Conservation (phyloP, 2,329 filamentous ascomycete genomes). For the Claviceps monticola region DNA sequence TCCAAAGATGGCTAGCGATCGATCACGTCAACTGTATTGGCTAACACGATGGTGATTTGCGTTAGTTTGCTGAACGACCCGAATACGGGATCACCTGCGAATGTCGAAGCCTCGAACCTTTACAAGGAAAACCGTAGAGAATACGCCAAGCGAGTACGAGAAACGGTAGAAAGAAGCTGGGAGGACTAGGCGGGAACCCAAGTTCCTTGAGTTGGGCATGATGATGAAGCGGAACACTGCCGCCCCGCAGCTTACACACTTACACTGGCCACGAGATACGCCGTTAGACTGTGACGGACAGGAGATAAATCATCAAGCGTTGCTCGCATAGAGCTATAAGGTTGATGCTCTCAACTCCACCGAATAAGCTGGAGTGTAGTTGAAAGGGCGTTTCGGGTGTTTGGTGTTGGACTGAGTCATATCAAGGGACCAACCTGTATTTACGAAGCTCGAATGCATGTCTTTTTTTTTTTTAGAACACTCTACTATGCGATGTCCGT, state of each 20-base stretch:
- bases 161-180: slow-evolving; percentile 99
- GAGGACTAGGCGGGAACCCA: slow-evolving; percentile 48
- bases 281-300: neutral
- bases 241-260: too few relatives aligned
- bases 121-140: slow-evolving; percentile 98
- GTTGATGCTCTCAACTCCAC: neutral
- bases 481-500: too few relatives aligned
- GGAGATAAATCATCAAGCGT: neutral
- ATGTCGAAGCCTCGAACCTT: slow-evolving; percentile 93
- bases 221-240: neutral
- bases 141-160: slow-evolving; percentile 85
- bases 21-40: too few relatives aligned
- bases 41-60: too few relatives aligned
- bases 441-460: slow-evolving; percentile 6
- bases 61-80: slow-evolving; percentile 85
- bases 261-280: too few relatives aligned
- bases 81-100: slow-evolving; percentile 95
- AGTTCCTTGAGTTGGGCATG: neutral
- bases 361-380: neutral
- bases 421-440: slow-evolving; percentile 13
- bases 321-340: neutral
- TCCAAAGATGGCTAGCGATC: neutral
- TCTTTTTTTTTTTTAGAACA: neutral
- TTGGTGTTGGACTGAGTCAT: slow-evolving; percentile 19
- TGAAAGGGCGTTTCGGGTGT: slow-evolving; percentile 18